Conservation (phyloP, 306 rosid genomes). For the Arachis stenosperma region DNA sequence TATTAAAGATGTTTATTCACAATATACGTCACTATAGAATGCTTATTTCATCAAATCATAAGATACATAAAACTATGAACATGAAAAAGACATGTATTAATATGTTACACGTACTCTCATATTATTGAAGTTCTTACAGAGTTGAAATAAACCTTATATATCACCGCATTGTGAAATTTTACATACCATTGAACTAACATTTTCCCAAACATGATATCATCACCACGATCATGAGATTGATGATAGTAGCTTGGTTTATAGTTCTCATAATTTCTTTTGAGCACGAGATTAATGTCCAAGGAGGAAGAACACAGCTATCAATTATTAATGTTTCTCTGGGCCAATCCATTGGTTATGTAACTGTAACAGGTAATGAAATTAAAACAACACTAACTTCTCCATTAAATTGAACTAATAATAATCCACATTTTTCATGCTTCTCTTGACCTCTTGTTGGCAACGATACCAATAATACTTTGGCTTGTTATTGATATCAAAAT, state of each 20-base stretch:
- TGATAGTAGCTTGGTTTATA: slow-evolving; percentile 46
- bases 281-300: slow-evolving; percentile 48
- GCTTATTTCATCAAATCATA: slow-evolving; percentile 41
- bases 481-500: not conserved
- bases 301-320: slow-evolving; percentile 46
- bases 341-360: slow-evolving; percentile 54
- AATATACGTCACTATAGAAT: slow-evolving; percentile 39
- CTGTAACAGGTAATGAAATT: slow-evolving; percentile 60
- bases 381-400: not conserved
- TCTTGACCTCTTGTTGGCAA: slow-evolving; percentile 4
- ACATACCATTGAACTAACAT: slow-evolving; percentile 38
- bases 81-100: slow-evolving; percentile 42
- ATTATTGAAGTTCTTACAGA: not conserved
- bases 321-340: slow-evolving; percentile 34
- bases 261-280: slow-evolving; percentile 37
- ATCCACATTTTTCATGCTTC: not conserved
- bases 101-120: not conserved
- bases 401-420: not conserved
- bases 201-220: not conserved
- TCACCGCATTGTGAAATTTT: slow-evolving; percentile 22
- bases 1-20: slow-evolving; percentile 11
- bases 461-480: not conserved
- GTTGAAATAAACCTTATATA: slow-evolving; percentile 33
- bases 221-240: slow-evolving; percentile 46
- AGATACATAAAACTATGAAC: slow-evolving; percentile 30